Base-by-base conservation (phyloP, 2,329 filamentous ascomycete species). In the Didymella arachidicola region DNA sequence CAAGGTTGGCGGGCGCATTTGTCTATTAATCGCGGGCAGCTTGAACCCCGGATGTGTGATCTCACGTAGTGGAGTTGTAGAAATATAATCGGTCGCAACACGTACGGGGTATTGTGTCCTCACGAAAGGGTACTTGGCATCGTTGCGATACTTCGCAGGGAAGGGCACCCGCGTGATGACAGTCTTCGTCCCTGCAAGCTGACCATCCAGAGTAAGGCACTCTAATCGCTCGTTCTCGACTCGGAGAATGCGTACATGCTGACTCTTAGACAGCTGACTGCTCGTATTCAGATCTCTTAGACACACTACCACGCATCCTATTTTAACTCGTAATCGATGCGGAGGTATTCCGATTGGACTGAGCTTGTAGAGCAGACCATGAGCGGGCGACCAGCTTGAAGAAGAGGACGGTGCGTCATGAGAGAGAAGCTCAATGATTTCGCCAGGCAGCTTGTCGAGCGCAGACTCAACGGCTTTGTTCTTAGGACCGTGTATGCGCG, bases 101-200 rank as follows among this genome's bases (percentile, higher is more conserved):
- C 72, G 67, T 7, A 77, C 65, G 4, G 74, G 73, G 49, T 73
- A 77, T 26, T 77, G 74, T 3, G 50, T 69, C 38, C 74, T 65
- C 32, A 63, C 63, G 16, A 72, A 77, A 0, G 67, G 55, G 38
- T 57, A 69, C 18, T 63, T 62, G 2, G 64, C 59, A 5, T 76
- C 63, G 26, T 75, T 75, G 27, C 64, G 66, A 34, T 75, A 73
- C 16, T 59, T 73, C 10, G 68, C 70, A 4, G 50, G 19, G 29
- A 77, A 76, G 3, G 69, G 29, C 0, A 72, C 57, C 4, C 71
- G 67, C 1, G 69, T 74, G 1, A 77, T 59, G 32, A 74, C 61
- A 1, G 67, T 67, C 43, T 73, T 74, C 14, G 72, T 74, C 12
- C 73, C 72, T 46, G 70, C 62, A n/a, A 74, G 43, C 47, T 73